Conservation (phyloP, 768 basidiomycete species). For the Auricularia cornea region DNA sequence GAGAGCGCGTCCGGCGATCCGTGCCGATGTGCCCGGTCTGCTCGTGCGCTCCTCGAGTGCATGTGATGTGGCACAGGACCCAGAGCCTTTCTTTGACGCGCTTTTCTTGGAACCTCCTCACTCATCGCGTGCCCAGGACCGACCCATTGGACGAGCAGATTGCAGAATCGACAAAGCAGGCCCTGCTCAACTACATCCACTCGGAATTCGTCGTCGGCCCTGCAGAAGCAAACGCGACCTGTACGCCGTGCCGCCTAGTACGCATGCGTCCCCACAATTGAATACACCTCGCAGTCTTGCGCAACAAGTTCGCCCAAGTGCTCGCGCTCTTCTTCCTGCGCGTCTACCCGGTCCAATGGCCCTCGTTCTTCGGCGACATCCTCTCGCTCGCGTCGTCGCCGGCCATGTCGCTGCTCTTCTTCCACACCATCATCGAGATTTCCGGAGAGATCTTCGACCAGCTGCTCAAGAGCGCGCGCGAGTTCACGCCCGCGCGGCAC, state of each 20-base stretch:
- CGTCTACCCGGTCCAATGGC: conserved; percentile 81
- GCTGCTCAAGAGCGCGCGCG: conserved; percentile 79
- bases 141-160: conserved; percentile 18
- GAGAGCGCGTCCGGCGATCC: neutral
- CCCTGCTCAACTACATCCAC: conserved; percentile 73
- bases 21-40: neutral
- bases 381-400: conserved; percentile 42
- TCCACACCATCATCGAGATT: conserved; percentile 89
- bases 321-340: conserved; percentile 82
- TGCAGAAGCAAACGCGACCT: conserved; percentile 72
- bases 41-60: neutral
- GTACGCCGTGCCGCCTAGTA: conserved; percentile 45
- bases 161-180: conserved; percentile 45
- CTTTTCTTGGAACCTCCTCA: neutral
- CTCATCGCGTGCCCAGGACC: conserved; percentile 12
- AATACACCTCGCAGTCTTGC: conserved; percentile 48
- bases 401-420: conserved; percentile 80
- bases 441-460: conserved; percentile 97
- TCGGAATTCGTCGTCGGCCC: conserved; percentile 81
- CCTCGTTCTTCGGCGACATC: conserved; percentile 72
- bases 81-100: neutral
- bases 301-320: conserved; percentile 93
- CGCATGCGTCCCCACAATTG: conserved; percentile 5
- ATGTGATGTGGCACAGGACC: neutral
- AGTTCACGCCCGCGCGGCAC: conserved; percentile 62